Base-by-base conservation (phyloP, 2,329 filamentous ascomycete species). In the Ceratocystis cacaofunesta region DNA sequence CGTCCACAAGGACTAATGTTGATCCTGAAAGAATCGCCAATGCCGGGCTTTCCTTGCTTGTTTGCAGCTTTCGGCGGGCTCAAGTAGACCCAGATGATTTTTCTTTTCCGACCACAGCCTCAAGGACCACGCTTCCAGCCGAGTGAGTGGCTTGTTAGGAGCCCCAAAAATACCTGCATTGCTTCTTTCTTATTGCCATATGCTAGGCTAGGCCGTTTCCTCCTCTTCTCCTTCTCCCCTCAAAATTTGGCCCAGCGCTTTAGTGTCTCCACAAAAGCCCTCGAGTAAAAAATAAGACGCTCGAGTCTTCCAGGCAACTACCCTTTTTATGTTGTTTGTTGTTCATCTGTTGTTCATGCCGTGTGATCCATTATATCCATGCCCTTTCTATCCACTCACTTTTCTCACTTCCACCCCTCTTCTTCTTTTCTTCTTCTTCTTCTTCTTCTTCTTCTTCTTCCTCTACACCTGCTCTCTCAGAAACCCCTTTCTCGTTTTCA, bases 311-410 rank as follows among this genome's bases (percentile, higher is more conserved):
- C 12, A 28, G 52, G 52, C 52, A 57, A 57, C 52, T 57, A 30
- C 52, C 22, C 52, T 57, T 28, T 28, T 28, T 8, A 28, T 10
- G 25, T 7, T 28, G 50, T 15, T 57, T 57, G 52, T 57, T 57
- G 52, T 57, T 57, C 52, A 30, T 57, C 52, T 57, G 52, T 57
- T 57, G 52, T 57, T 32, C 52, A 57, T 57, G 52, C 52, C 3
- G 25, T 30, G 52, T 28, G 32, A 4, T 36, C 32, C 32, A 36
- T 36, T 12, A 36, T 32, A 10, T 8, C 32, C 32, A 32, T 12
- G 32, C 10, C 10, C 10, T 36, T 36, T 36, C 10, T 3, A 3
- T 36, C 8, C 32, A 10, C 52, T 57, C 17, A 2, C 25, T 50
- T 10, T 50, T 25, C 10, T 8, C 52, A 15, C 15, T 22, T 12